Evolutionary conservation across 1,284 basidiomycete genomes (phyloP).

Genomic region (Apiotrichum domesticum): DNA sequence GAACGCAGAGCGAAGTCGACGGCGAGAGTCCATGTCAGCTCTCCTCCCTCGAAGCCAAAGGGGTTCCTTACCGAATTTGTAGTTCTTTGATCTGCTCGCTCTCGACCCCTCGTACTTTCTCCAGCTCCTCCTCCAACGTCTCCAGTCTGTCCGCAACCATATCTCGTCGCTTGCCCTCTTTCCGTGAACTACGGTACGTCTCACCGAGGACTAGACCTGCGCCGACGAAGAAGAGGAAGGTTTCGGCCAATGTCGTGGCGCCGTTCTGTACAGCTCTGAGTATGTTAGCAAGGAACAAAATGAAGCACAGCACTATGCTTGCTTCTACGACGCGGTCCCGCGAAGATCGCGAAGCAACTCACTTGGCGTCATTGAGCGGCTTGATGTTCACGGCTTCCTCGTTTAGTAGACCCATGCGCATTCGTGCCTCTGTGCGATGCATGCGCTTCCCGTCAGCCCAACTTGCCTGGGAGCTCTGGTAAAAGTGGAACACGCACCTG

Average conservation of each 20-base stretch:
- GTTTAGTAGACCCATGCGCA: slow-evolving; percentile 73
- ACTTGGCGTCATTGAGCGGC: slow-evolving; percentile 77
- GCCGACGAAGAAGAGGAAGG: slow-evolving; percentile 76
- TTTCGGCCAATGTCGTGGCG: slow-evolving; percentile 78
- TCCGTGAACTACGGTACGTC: slow-evolving; percentile 67
- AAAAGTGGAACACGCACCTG: slow-evolving; percentile 49
- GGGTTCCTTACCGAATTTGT: slow-evolving; percentile 35
- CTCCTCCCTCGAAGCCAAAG: slow-evolving; percentile 58
- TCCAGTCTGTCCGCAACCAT: slow-evolving; percentile 64
- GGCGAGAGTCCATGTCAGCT: slow-evolving; percentile 22
- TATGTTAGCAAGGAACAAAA: not conserved
- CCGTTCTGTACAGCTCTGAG: slow-evolving; percentile 79
- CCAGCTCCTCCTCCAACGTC: slow-evolving; percentile 49
- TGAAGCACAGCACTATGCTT: too few species aligned
- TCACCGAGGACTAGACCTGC: slow-evolving; percentile 70
- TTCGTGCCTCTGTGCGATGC: slow-evolving; percentile 68
- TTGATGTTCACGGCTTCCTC: slow-evolving; percentile 69
- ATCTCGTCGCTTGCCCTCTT: slow-evolving; percentile 65
- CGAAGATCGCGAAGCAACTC: slow-evolving; percentile 23
- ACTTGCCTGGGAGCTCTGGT: not conserved
- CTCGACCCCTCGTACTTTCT: slow-evolving; percentile 31
- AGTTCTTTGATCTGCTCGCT: slow-evolving; percentile 23
- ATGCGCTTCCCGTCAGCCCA: slow-evolving; percentile 47
- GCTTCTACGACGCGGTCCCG: too few species aligned
- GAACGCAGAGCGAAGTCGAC: slow-evolving; percentile 2